Base-by-base conservation (phyloP, 192 early-diverging fungal species). In the Coemansia sp. region DNA sequence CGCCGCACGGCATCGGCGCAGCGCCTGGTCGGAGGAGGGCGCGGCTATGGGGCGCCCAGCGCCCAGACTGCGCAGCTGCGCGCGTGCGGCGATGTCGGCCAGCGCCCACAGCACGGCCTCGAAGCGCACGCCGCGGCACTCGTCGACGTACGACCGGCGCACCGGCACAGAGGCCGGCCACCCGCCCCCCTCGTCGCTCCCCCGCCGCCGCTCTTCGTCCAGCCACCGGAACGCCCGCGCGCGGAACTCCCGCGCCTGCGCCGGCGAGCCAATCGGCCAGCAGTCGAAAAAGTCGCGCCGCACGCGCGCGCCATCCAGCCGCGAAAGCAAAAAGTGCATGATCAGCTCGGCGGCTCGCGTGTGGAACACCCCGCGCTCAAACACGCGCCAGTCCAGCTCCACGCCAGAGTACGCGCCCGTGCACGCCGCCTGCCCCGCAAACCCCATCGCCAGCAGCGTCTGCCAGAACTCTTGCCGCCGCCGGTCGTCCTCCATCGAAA, bases 241-340 rank as follows among this genome's bases (percentile, higher is more conserved):
- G 19, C 88, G 79, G 45, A 89, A 88, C 22, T 87, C 86, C 11
- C 86, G 68, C 3, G 86, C 81, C 39, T 88, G 83, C 24, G 73
- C 70, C 22, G 83, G 74, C 51, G 86, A 86, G 39, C 77, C 70
- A 9, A 87, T 76, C 11, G 87, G 87, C 85, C 86, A 89, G 66
- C 83, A 85, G 53, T 78, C 83, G 45, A 82, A 82, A 37, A 81
- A 74, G 41, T 87, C 83, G 27, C 71, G 81, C 12, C 49, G 62
- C 11, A 74, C 62, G 10, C 64, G 73, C 12, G 9, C 25, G 2
- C 47, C 32, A 42, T 87, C 81, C 32, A 89, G 62, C 6, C 65
- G 77, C 14, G 68, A 58, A 25, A 89, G 64, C 17, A 89, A 54
- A 51, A 89, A 89, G 46, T 84, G 79, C 31, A 89, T 68, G 11